Evolutionary conservation across 2,329 filamentous ascomycete genomes (phyloP).

Genomic region (Cryphonectria naterciae): DNA sequence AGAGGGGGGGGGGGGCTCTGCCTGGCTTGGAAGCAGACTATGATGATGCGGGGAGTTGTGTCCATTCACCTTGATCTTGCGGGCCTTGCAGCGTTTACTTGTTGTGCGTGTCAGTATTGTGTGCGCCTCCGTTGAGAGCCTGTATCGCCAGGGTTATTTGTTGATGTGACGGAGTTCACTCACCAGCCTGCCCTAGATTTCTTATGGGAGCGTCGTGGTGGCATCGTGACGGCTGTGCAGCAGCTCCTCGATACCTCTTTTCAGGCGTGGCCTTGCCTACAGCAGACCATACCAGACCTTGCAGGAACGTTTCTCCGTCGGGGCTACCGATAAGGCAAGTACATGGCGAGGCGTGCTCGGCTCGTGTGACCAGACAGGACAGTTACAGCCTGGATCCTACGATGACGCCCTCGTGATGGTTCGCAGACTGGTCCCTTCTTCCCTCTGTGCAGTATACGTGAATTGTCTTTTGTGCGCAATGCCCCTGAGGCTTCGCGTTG

Average conservation of each 20-base stretch:
- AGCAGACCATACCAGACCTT: constrained; percentile 14
- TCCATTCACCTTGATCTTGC: constrained; percentile 70
- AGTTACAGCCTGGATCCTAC: neutral
- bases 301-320: constrained; percentile 18
- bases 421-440: neutral
- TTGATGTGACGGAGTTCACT: neutral
- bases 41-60: neutral
- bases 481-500: neutral
- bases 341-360: constrained; percentile 19
- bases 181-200: constrained; percentile 69
- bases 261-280: neutral
- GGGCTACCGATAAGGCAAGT: constrained; percentile 18
- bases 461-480: neutral
- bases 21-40: neutral
- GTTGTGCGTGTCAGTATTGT: neutral
- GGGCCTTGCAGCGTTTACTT: constrained; percentile 59
- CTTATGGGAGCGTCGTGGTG: constrained; percentile 69
- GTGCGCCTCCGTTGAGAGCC: constrained; percentile 35
- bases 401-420: neutral
- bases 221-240: constrained; percentile 48
- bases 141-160: neutral
- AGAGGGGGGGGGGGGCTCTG: neutral
- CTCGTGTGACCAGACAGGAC: constrained; percentile 1
- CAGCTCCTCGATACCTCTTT: neutral
- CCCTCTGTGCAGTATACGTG: neutral